Conservation (phyloP, 2,329 filamentous ascomycete genomes). For the Arthrobotrys iridis region DNA sequence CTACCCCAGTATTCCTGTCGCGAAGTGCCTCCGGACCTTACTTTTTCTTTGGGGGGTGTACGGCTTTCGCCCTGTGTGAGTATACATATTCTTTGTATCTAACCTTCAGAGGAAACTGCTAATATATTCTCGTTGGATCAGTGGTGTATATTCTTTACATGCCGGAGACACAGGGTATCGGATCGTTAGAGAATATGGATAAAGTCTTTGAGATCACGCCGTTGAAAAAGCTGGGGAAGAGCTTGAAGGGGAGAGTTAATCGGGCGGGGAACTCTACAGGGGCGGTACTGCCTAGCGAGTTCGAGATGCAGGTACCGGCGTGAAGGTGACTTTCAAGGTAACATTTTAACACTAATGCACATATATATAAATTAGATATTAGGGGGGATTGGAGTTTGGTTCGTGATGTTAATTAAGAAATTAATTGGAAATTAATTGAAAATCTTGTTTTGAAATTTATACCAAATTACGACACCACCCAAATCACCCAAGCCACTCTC, state of each 20-base stretch:
- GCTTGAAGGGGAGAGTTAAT: conserved; percentile 32
- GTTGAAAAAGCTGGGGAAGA: conserved; percentile 41
- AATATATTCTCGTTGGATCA: neutral
- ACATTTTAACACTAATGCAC: no score
- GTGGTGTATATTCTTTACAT: conserved; percentile 51
- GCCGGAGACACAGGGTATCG: conserved; percentile 49
- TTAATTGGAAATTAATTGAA: no score
- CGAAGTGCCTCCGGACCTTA: conserved; percentile 63
- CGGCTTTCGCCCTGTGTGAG: conserved; percentile 60
- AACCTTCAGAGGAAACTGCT: neutral
- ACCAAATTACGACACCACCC: no score
- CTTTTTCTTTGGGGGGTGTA: conserved; percentile 64
- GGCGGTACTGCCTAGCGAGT: conserved; percentile 31
- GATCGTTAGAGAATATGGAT: conserved; percentile 51
- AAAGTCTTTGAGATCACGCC: conserved; percentile 52
- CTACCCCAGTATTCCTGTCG: conserved; percentile 59
- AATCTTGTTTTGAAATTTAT: no score
- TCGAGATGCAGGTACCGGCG: conserved; percentile 36
- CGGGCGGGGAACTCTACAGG: conserved; percentile 28
- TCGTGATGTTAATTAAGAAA: no score
- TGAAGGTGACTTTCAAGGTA: no score
- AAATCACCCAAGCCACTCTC: no score
- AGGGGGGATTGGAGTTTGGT: no score
- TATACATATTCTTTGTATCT: neutral
- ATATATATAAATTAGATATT: neutral